Percentiles rank a stretch among this genome's conserved stretches.
These are phyloP conservation scores for Dioscorea alata DNA, from an alignment of 106 monocot species.

Conservation along the genomic window DNA sequence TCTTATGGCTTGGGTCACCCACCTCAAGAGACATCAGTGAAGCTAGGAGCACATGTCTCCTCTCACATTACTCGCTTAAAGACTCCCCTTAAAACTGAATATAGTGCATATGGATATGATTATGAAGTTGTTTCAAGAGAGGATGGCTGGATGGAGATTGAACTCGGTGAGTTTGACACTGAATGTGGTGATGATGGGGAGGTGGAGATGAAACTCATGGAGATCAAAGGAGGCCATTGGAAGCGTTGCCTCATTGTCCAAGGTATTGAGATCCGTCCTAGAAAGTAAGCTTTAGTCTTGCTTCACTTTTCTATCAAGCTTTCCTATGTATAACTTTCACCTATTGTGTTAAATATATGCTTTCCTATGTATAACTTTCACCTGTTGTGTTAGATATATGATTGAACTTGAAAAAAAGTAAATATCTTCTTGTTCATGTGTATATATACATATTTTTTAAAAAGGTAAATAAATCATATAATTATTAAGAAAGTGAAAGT, in stretches of 20 bases:
- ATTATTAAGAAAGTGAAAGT: no score
- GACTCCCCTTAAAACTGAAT: not conserved
- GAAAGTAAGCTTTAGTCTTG: not conserved
- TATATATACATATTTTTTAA: no score
- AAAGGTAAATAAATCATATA: no score
- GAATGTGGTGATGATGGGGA: constrained; percentile 25
- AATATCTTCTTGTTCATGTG: no score
- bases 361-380: no score
- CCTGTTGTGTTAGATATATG: no score
- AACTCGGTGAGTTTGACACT: constrained; percentile 40
- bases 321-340: no score
- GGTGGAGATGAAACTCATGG: constrained; percentile 19
- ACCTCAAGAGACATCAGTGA: constrained; percentile 27
- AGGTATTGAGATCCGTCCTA: constrained; percentile 37
- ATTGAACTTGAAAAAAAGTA: no score
- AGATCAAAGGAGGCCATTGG: constrained; percentile 22
- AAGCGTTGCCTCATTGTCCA: constrained; percentile 35
- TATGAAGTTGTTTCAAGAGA: not conserved
- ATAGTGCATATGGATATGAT: constrained; percentile 9
- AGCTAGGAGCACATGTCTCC: constrained; percentile 5
- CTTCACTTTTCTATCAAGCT: no score
- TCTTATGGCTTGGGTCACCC: constrained; percentile 21
- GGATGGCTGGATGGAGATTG: constrained; percentile 38
- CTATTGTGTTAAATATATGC: no score
- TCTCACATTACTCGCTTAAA: constrained; percentile 1